These are phyloP conservation scores for Picochlorum sp. DNA, from an alignment of 139 green algal genomes.

Conservation along the genomic window DNA sequence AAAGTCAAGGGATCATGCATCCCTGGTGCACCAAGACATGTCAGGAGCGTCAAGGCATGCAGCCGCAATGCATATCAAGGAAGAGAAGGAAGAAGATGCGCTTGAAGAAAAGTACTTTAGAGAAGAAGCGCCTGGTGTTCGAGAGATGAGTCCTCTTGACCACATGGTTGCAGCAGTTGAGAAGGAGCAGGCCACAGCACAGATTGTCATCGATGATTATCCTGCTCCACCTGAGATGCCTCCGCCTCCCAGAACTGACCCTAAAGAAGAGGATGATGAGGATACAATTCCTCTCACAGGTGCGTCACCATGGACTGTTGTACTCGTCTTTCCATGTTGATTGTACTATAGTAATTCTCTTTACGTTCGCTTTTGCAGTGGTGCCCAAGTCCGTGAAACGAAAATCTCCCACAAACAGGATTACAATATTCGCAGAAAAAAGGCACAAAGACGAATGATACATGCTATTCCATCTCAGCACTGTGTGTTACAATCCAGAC, in stretches of 20 bases:
- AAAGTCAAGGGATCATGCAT: slow-evolving; percentile 13
- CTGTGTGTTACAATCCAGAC: too few species aligned
- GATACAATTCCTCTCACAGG: slow-evolving; percentile 3
- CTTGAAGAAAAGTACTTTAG: slow-evolving; percentile 74
- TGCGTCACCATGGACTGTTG: not conserved
- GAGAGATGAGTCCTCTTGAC: not conserved
- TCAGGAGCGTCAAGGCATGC: not conserved
- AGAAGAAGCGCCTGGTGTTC: slow-evolving; percentile 31
- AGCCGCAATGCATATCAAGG: not conserved
- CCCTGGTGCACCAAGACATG: not conserved
- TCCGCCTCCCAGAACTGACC: slow-evolving; percentile 27
- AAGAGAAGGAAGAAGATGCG: slow-evolving; percentile 39
- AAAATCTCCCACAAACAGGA: too few species aligned
- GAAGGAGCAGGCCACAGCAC: not conserved
- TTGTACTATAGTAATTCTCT: too few species aligned
- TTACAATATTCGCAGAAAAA: too few species aligned
- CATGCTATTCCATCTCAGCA: too few species aligned
- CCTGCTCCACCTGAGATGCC: slow-evolving; percentile 12
- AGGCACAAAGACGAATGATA: too few species aligned
- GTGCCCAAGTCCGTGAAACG: too few species aligned
- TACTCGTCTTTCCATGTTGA: too few species aligned
- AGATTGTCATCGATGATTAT: slow-evolving; percentile 6
- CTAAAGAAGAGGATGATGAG: slow-evolving; percentile 37
- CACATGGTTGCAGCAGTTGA: not conserved
- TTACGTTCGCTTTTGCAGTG: too few species aligned